These are phyloP conservation scores for Fusarium sp. DNA, from an alignment of 2,329 filamentous ascomycete genomes.

Conservation along the genomic window DNA sequence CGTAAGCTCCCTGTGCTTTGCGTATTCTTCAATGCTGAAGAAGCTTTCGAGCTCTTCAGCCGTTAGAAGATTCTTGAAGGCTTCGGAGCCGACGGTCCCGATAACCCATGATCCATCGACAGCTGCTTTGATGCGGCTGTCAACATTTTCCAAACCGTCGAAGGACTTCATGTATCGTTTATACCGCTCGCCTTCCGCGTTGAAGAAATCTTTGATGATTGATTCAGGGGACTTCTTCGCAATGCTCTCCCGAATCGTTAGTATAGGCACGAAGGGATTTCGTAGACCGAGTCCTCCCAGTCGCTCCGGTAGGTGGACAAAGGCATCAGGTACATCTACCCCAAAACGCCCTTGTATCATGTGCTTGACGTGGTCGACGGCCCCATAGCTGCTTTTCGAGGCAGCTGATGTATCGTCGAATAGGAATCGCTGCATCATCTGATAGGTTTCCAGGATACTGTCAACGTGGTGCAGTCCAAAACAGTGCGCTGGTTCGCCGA, in stretches of 20 bases:
- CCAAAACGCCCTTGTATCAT: background rate
- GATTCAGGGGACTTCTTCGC: background rate
- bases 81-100: background rate
- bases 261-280: background rate
- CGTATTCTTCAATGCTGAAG: background rate
- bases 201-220: background rate
- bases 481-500: constrained; percentile 2
- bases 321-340: background rate
- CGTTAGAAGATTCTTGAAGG: background rate
- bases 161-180: constrained; percentile 1
- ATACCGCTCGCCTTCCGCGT: background rate
- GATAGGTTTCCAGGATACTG: background rate
- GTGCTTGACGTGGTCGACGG: background rate
- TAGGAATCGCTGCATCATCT: background rate
- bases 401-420: background rate
- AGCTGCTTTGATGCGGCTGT: constrained; percentile 1
- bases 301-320: background rate
- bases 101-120: background rate
- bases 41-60: background rate
- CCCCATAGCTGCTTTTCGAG: background rate
- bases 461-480: constrained; percentile 1
- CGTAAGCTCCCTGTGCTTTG: background rate
- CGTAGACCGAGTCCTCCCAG: background rate
- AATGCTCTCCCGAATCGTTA: background rate
- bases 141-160: background rate